Evolutionary conservation across 176 grass and related monocot species (phyloP).

Genomic region (Tillandsia leiboldiana): DNA sequence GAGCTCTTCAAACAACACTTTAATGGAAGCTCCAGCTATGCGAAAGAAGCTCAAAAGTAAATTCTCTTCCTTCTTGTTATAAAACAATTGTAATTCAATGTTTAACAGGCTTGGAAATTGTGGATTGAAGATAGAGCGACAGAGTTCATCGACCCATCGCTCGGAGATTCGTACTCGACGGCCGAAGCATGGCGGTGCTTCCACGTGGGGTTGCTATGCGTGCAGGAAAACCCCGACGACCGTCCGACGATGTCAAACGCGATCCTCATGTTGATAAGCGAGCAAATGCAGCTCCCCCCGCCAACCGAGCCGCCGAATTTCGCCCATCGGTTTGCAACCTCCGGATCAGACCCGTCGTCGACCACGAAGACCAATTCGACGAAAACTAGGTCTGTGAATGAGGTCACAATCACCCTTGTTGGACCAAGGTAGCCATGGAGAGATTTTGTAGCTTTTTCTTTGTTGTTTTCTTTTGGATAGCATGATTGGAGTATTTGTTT

Average conservation of each 20-base stretch:
- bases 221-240: constrained; percentile 66
- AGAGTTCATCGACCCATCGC: constrained; percentile 60
- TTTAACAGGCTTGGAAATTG: constrained; percentile 60
- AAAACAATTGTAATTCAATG: not conserved
- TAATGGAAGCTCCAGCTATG: no score
- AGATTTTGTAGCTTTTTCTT: not conserved
- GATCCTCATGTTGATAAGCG: constrained; percentile 65
- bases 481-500: not conserved
- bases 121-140: constrained; percentile 45
- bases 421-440: constrained; percentile 36
- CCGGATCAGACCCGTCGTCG: constrained; percentile 32
- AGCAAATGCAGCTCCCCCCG: constrained; percentile 32
- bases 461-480: not conserved
- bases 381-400: constrained; percentile 57
- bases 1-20: not conserved
- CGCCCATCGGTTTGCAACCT: not conserved
- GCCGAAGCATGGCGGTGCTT: constrained; percentile 55
- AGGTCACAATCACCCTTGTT: constrained; percentile 59
- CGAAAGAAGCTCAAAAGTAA: no score
- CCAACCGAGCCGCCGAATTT: constrained; percentile 39
- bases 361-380: constrained; percentile 36
- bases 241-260: constrained; percentile 75
- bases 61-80: not conserved
- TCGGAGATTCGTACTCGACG: constrained; percentile 25
- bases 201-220: constrained; percentile 67